A percentile compares a stretch with the other conserved stretches of the same genome.
Conservation (phyloP, 1,284 basidiomycete species). For the Entoloma clypeatum region DNA sequence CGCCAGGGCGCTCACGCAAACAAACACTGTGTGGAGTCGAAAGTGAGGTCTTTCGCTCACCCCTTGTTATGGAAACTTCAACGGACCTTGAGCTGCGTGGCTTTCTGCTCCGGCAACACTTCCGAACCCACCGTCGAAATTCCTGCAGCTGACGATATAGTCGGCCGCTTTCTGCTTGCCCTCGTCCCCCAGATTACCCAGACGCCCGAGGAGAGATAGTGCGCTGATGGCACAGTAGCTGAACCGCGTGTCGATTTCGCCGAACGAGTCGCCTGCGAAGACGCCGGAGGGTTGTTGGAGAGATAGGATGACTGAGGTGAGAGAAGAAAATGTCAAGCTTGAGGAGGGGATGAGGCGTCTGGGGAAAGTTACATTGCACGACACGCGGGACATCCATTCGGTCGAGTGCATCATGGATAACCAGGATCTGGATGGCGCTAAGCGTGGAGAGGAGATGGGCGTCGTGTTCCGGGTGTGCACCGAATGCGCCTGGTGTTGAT, state of each 20-base stretch:
- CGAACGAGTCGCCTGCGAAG: constrained; percentile 88
- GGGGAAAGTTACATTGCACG: constrained; percentile 56
- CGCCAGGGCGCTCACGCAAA: constrained; percentile 83
- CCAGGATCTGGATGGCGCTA: constrained; percentile 89
- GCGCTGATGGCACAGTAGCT: constrained; percentile 82
- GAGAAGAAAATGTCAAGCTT: constrained; percentile 2
- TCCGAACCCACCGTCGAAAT: constrained; percentile 97
- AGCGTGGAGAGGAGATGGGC: constrained; percentile 86
- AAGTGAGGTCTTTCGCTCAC: background rate
- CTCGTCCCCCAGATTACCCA: constrained; percentile 60
- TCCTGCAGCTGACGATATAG: constrained; percentile 78
- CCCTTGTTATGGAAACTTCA: background rate
- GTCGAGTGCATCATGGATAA: constrained; percentile 81
- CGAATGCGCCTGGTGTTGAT: constrained; percentile 71
- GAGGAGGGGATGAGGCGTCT: constrained; percentile 1
- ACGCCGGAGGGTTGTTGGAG: constrained; percentile 84
- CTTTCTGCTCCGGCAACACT: constrained; percentile 82
- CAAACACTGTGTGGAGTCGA: constrained; percentile 64
- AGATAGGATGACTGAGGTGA: constrained; percentile 78
- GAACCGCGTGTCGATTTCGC: constrained; percentile 93
- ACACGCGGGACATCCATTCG: constrained; percentile 68
- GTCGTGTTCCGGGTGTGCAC: constrained; percentile 91
- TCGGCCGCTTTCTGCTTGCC: constrained; percentile 49
- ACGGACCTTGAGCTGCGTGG: constrained; percentile 85
- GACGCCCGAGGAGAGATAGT: constrained; percentile 75